A percentile compares a stretch with the other conserved stretches of the same genome.
phyloP scores from a whole-genome alignment of 495 filamentous ascomycete species.

The Darksidea phi region DNA sequence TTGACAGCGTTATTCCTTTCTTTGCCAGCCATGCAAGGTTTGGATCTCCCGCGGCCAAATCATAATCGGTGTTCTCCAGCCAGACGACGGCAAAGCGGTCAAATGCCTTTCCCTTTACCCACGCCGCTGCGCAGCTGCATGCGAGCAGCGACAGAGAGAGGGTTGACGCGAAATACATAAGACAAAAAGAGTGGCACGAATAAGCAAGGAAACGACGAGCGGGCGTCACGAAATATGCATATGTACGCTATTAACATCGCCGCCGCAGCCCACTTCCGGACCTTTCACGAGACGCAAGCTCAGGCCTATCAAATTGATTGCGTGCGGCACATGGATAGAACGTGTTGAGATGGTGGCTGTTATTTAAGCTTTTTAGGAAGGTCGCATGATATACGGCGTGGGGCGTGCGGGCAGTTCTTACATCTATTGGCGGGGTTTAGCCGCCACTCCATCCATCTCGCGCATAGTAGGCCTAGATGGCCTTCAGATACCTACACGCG shows the following conservation, averaged over 20 bases:
- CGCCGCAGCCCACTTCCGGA: too few relatives aligned
- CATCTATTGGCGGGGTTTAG: too few relatives aligned
- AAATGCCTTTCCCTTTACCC: conserved; percentile 44
- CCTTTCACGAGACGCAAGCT: neutral
- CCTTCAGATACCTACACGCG: too few relatives aligned
- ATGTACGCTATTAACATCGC: too few relatives aligned
- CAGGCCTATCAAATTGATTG: neutral
- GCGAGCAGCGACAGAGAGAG: conserved; percentile 27
- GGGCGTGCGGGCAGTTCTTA: neutral
- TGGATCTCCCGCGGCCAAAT: conserved; percentile 38
- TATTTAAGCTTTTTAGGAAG: neutral
- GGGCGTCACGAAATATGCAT: too few relatives aligned
- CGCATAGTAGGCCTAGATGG: too few relatives aligned
- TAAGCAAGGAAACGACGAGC: too few relatives aligned
- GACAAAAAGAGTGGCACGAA: too few relatives aligned
- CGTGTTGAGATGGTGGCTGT: neutral
- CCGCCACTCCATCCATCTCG: too few relatives aligned
- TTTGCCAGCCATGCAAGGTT: conserved; percentile 40
- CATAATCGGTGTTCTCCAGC: conserved; percentile 44
- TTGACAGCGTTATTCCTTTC: conserved; percentile 39
- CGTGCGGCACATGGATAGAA: neutral
- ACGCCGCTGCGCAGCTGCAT: neutral
- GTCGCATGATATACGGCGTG: neutral
- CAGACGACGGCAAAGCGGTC: conserved; percentile 41
- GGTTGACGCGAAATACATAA: too few relatives aligned